phyloP scores from a whole-genome alignment of 164 flowering plant species.

The Taxillus chinensis region DNA sequence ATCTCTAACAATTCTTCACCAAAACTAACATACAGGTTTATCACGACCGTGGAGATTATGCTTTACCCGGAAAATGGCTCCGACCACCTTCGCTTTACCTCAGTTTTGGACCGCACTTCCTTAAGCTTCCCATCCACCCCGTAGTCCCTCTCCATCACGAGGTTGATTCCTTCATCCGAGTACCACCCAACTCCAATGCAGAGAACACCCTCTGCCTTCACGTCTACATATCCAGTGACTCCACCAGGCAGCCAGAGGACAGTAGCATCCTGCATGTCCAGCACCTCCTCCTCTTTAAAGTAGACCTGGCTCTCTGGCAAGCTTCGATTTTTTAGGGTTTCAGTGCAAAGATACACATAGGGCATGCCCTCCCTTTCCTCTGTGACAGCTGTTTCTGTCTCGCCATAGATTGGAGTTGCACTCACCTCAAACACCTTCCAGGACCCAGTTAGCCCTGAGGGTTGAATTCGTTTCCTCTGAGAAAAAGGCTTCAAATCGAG shows the following conservation, averaged over 20 bases:
- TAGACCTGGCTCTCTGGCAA: constrained; percentile 56
- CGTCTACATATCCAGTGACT: constrained; percentile 77
- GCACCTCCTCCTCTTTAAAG: constrained; percentile 83
- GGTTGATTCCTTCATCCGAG: constrained; percentile 88
- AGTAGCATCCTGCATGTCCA: constrained; percentile 73
- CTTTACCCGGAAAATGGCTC: constrained; percentile 36
- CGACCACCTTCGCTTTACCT: constrained; percentile 89
- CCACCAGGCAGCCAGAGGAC: constrained; percentile 95
- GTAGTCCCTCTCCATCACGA: constrained; percentile 96
- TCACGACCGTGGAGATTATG: too few relatives aligned
- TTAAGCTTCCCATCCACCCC: constrained; percentile 81
- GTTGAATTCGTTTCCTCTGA: constrained; percentile 56
- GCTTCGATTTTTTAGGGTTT: constrained; percentile 73
- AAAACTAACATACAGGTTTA: too few relatives aligned
- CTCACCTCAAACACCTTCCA: constrained; percentile 94
- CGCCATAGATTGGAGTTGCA: constrained; percentile 70
- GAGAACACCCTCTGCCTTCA: constrained; percentile 64
- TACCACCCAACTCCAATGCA: constrained; percentile 96
- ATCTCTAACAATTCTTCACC: too few relatives aligned
- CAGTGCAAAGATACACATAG: constrained; percentile 76
- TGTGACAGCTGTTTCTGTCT: constrained; percentile 26
- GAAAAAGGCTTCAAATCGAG: constrained; percentile 79
- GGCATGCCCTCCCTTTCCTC: constrained; percentile 30
- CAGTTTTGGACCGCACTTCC: constrained; percentile 73
- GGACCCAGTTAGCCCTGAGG: constrained; percentile 67